Conservation (phyloP, 1,284 basidiomycete genomes). For the Veloboletus limbatus region DNA sequence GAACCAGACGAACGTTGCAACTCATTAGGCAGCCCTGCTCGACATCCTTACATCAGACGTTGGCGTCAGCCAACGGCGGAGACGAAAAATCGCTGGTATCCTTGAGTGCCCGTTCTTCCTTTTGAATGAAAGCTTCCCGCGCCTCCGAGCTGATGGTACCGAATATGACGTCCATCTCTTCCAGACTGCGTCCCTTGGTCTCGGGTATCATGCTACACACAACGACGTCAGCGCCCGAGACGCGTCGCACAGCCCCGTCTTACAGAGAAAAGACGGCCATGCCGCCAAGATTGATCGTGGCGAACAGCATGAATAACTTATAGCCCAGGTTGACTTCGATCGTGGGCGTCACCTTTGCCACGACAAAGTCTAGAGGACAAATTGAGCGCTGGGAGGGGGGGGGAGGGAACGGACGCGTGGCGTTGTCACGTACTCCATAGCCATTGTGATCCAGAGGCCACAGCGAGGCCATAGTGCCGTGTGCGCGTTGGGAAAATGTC, state of each 20-base stretch:
- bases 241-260: constrained; percentile 3
- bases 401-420: neutral
- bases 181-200: constrained; percentile 71
- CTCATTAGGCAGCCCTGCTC: neutral
- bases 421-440: constrained; percentile 66
- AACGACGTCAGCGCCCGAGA: constrained; percentile 30
- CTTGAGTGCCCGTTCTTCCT: constrained; percentile 38
- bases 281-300: constrained; percentile 54
- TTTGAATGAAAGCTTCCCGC: constrained; percentile 53
- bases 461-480: constrained; percentile 71
- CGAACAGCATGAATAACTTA: constrained; percentile 72
- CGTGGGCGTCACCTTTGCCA: constrained; percentile 69
- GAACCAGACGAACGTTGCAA: too few species aligned
- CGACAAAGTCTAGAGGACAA: constrained; percentile 58
- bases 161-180: constrained; percentile 83
- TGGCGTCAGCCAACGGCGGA: constrained; percentile 1
- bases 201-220: constrained; percentile 62
- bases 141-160: constrained; percentile 60
- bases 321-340: constrained; percentile 59
- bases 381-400: neutral
- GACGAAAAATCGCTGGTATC: constrained; percentile 5
- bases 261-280: constrained; percentile 48
- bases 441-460: constrained; percentile 75
- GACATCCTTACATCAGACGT: constrained; percentile 8
- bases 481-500: constrained; percentile 85